Evolutionary conservation across 345 rosid species (phyloP).

Genomic region (Moricandia arvensis): DNA sequence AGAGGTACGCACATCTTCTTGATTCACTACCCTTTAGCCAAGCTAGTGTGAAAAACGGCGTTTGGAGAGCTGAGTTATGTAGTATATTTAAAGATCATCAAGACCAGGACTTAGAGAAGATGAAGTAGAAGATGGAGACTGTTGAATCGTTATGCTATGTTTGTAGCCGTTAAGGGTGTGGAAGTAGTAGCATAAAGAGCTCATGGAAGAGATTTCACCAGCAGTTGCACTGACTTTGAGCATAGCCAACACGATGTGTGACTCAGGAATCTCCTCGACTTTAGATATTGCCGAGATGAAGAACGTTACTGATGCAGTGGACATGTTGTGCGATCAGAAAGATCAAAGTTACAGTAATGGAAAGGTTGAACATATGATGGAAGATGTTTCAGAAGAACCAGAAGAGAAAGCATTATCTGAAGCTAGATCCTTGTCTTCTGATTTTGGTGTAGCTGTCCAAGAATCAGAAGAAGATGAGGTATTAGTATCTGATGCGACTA

Average conservation of each 20-base stretch:
- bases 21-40: conserved; percentile 9
- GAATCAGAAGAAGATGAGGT: conserved; percentile 59
- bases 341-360: conserved; percentile 27
- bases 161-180: conserved; percentile 4
- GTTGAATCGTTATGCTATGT: too few species aligned
- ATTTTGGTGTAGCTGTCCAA: conserved; percentile 40
- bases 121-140: not conserved
- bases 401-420: conserved; percentile 36
- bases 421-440: conserved; percentile 37
- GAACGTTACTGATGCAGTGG: conserved; percentile 61
- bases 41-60: not conserved
- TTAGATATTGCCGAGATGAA: conserved; percentile 57
- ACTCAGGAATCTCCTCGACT: conserved; percentile 55
- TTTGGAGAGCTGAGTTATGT: conserved; percentile 16
- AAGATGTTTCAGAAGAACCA: conserved; percentile 30
- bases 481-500: conserved; percentile 44
- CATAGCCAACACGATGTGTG: conserved; percentile 59
- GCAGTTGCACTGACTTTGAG: conserved; percentile 71
- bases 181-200: conserved; percentile 7
- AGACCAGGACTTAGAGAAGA: conserved; percentile 15
- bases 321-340: conserved; percentile 50
- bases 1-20: conserved; percentile 25
- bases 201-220: conserved; percentile 83
- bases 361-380: conserved; percentile 32
- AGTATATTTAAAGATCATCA: conserved; percentile 1